Percentiles rank a stretch among this genome's conserved stretches.
These are phyloP conservation scores for Candida hispaniensis DNA, from an alignment of 805 yeast species.

Conservation along the genomic window DNA sequence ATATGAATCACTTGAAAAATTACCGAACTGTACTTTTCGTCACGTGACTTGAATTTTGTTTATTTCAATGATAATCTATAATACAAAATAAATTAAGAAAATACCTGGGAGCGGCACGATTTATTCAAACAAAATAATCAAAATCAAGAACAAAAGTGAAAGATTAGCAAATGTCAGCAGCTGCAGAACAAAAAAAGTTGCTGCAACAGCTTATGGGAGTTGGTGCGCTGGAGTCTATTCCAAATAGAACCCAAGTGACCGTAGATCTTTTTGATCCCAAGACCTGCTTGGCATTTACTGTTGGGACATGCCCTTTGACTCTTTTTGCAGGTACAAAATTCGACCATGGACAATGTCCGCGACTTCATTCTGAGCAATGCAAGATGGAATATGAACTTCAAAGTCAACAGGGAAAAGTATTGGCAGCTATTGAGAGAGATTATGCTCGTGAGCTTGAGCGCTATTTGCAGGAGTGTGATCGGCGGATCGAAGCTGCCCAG, in stretches of 20 bases:
- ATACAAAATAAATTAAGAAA: too few relatives aligned
- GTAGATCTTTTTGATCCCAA: constrained; percentile 42
- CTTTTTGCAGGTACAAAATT: constrained; percentile 72
- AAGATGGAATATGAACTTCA: constrained; percentile 48
- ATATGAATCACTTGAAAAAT: too few relatives aligned
- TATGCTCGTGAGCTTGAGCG: constrained; percentile 38
- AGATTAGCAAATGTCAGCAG: constrained; percentile 33
- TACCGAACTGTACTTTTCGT: too few relatives aligned
- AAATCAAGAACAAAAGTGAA: background rate
- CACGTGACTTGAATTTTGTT: too few relatives aligned
- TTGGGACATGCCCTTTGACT: constrained; percentile 81
- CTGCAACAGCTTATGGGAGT: constrained; percentile 76
- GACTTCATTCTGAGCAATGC: constrained; percentile 61
- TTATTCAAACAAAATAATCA: too few relatives aligned
- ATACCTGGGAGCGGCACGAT: too few relatives aligned
- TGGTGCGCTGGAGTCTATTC: constrained; percentile 24
- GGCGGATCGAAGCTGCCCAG: constrained; percentile 51
- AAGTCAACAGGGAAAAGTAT: constrained; percentile 31
- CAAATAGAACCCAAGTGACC: constrained; percentile 29
- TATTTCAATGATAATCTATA: too few relatives aligned
- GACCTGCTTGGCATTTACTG: constrained; percentile 72
- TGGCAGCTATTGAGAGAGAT: constrained; percentile 40
- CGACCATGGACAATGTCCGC: constrained; percentile 71
- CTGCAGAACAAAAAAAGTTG: constrained; percentile 65
- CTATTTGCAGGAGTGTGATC: constrained; percentile 57